A percentile compares a stretch with the other conserved stretches of the same genome.
Evolutionary conservation across 441 rosid genomes (phyloP).

Genomic region (Adansonia grandidieri): DNA sequence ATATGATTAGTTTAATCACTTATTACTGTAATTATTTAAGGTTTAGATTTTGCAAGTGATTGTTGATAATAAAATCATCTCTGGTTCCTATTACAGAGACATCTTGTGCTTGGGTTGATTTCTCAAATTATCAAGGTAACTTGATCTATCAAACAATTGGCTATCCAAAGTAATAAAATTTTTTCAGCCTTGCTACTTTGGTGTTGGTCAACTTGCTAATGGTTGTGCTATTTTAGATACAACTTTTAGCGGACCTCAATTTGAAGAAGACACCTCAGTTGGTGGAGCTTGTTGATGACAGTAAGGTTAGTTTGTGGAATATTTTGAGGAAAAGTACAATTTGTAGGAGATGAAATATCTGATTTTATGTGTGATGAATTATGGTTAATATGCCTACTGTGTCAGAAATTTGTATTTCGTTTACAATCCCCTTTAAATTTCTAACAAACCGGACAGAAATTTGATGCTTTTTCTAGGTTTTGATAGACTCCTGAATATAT

Average conservation of each 20-base stretch:
- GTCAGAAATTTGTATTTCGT: conserved; percentile 16
- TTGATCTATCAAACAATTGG: conserved; percentile 15
- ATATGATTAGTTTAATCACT: conserved; percentile 17
- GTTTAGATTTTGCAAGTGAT: conserved; percentile 16
- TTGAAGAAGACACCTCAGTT: conserved; percentile 95
- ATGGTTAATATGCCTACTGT: neutral
- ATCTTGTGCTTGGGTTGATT: conserved; percentile 93
- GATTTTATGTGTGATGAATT: neutral
- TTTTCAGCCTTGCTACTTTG: neutral
- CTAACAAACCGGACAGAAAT: neutral
- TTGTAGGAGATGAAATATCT: neutral
- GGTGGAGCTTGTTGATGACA: conserved; percentile 84
- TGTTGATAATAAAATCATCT: conserved; percentile 19
- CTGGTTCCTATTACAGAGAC: conserved; percentile 63
- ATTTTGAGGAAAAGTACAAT: neutral
- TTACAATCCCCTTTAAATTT: neutral
- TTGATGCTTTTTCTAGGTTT: conserved; percentile 4
- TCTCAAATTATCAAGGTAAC: conserved; percentile 94
- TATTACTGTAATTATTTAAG: neutral
- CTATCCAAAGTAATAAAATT: neutral
- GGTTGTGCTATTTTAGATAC: conserved; percentile 61
- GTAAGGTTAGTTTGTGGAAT: conserved; percentile 49
- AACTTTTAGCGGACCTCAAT: conserved; percentile 93
- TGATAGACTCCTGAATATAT: conserved; percentile 9
- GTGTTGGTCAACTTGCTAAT: conserved; percentile 31